Conservation (phyloP, 345 rosid species). For the Laguncularia racemosa region DNA sequence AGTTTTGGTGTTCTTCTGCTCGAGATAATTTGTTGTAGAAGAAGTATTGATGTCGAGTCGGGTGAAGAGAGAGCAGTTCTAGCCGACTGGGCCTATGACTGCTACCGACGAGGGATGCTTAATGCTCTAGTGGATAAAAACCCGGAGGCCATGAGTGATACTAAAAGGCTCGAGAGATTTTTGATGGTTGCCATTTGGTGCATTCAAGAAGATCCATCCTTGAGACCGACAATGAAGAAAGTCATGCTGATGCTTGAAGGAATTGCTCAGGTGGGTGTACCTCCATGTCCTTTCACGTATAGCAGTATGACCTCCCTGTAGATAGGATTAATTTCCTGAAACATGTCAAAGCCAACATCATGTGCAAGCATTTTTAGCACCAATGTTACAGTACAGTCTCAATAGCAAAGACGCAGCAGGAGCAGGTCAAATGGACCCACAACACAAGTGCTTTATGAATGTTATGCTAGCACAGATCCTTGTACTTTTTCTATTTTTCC, state of each 20-base stretch:
- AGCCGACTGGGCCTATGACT: conserved; percentile 46
- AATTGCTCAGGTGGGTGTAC: conserved; percentile 24
- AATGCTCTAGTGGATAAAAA: conserved; percentile 21
- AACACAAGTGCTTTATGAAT: too few species aligned
- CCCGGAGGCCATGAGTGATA: conserved; percentile 16
- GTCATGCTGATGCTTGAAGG: conserved; percentile 59
- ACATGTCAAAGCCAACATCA: too few species aligned
- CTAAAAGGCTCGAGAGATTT: conserved; percentile 19
- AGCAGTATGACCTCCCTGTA: conserved; percentile 6
- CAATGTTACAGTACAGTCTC: background rate
- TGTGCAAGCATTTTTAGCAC: too few species aligned
- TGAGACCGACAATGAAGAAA: conserved; percentile 45
- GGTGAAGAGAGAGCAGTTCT: conserved; percentile 30
- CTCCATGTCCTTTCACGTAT: conserved; percentile 22
- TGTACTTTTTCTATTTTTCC: too few species aligned
- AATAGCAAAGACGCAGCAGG: too few species aligned
- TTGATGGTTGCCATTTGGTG: conserved; percentile 53
- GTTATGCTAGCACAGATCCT: too few species aligned
- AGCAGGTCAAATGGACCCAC: too few species aligned
- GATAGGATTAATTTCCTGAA: background rate
- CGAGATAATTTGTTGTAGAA: conserved; percentile 44
- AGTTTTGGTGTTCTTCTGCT: conserved; percentile 52
- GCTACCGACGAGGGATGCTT: conserved; percentile 18
- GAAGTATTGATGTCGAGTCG: conserved; percentile 18
- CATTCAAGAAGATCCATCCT: conserved; percentile 41